Conservation (phyloP, 805 yeast genomes). For the Wickerhamomyces rabaulensis region DNA sequence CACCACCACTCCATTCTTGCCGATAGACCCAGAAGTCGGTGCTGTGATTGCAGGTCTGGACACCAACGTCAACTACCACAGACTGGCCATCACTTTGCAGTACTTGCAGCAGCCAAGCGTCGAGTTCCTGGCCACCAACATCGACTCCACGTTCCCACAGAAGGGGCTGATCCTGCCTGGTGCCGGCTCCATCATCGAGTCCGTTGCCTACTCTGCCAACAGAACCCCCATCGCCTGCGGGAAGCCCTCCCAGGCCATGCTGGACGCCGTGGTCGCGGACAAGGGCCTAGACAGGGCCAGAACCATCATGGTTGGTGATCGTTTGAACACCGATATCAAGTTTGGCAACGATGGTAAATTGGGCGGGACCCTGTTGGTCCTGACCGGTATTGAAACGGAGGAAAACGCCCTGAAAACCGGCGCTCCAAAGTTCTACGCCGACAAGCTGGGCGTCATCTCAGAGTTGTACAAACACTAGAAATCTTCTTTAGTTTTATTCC, state of each 20-base stretch:
- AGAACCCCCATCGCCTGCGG: conserved; percentile 88
- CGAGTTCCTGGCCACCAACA: conserved; percentile 86
- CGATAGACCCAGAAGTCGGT: conserved; percentile 70
- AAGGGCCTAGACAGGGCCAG: conserved; percentile 48
- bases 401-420: conserved; percentile 43
- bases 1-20: conserved; percentile 46
- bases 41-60: conserved; percentile 90
- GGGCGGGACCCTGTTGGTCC: conserved; percentile 79
- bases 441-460: conserved; percentile 53
- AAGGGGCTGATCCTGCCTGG: conserved; percentile 87
- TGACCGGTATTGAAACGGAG: conserved; percentile 87
- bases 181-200: conserved; percentile 86
- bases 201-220: conserved; percentile 70
- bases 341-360: conserved; percentile 87
- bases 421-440: conserved; percentile 64
- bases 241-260: conserved; percentile 85
- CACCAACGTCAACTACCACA: conserved; percentile 69
- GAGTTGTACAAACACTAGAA: conserved; percentile 42
- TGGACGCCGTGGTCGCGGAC: conserved; percentile 74
- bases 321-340: conserved; percentile 90
- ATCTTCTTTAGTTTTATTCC: not conserved
- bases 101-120: conserved; percentile 62
- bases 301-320: conserved; percentile 92
- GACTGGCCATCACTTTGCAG: conserved; percentile 75
- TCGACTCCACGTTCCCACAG: conserved; percentile 91